Evolutionary conservation across 116 monocot genomes (phyloP).

Genomic region (Thalassia testudinum): DNA sequence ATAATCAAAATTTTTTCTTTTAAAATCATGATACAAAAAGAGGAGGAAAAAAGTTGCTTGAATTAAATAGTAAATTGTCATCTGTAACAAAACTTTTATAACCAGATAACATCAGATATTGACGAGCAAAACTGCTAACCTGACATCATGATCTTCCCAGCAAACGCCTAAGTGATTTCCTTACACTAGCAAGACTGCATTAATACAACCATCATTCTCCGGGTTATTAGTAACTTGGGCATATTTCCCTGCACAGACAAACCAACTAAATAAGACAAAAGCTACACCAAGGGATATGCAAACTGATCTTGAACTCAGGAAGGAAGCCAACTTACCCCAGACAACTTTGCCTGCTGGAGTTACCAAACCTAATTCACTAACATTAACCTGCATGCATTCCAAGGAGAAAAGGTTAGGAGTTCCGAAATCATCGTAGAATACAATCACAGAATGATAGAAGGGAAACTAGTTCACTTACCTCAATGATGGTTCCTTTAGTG

Average conservation of each 20-base stretch:
- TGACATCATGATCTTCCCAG: too few species aligned
- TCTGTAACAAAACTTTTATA: too few species aligned
- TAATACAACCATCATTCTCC: conserved; percentile 94
- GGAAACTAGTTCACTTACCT: conserved; percentile 17
- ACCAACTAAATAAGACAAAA: not conserved
- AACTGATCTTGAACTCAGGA: not conserved
- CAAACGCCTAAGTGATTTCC: too few species aligned
- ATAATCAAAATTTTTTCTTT: too few species aligned
- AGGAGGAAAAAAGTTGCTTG: too few species aligned
- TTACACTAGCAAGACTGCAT: conserved; percentile 56
- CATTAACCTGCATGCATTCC: conserved; percentile 51
- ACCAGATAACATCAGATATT: too few species aligned
- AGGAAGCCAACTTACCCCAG: conserved; percentile 42
- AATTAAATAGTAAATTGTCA: too few species aligned
- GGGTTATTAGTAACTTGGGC: conserved; percentile 92
- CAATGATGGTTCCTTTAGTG: conserved; percentile 85
- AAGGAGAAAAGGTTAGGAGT: not conserved
- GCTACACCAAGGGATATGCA: not conserved
- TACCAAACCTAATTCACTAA: conserved; percentile 90
- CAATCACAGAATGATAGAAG: not conserved
- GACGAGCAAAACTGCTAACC: too few species aligned
- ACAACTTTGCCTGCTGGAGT: conserved; percentile 94
- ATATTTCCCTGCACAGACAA: conserved; percentile 58
- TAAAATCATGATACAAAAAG: too few species aligned
- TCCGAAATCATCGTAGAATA: not conserved